A percentile compares a stretch with the other conserved stretches of the same genome.
Conservation (phyloP, 176 grass and related monocot genomes). For the Musa troglodytarum region DNA sequence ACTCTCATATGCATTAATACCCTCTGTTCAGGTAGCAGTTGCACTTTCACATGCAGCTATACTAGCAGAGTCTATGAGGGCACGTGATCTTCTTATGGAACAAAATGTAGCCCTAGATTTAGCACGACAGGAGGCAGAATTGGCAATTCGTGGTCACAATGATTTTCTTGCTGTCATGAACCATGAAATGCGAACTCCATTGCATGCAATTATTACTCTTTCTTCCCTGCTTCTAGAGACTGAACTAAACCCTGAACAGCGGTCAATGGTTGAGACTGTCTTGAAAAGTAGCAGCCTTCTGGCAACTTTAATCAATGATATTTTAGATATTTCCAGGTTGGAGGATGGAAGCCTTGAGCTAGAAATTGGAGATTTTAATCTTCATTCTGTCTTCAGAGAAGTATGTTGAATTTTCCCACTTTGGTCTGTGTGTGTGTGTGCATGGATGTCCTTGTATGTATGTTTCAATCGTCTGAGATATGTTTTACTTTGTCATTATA, state of each 20-base stretch:
- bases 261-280: conserved; percentile 72
- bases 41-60: conserved; percentile 21
- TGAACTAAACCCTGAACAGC: conserved; percentile 66
- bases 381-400: conserved; percentile 9
- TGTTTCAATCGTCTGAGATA: background rate
- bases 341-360: conserved; percentile 63
- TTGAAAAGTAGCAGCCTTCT: conserved; percentile 83
- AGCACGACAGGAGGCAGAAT: conserved; percentile 71
- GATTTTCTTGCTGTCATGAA: too few relatives aligned
- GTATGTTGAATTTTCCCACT: background rate
- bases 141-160: conserved; percentile 50
- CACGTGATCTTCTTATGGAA: conserved; percentile 71
- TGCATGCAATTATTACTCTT: conserved; percentile 80
- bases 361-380: background rate
- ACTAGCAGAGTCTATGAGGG: conserved; percentile 87
- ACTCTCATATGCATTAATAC: too few relatives aligned
- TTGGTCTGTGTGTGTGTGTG: too few relatives aligned
- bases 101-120: conserved; percentile 82
- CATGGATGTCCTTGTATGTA: background rate
- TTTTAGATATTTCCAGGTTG: conserved; percentile 40
- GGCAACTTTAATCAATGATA: conserved; percentile 58
- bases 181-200: too few relatives aligned
- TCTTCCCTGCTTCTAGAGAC: conserved; percentile 80
- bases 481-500: background rate
- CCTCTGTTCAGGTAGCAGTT: conserved; percentile 58